Evolutionary conservation across 148 eudicot species (phyloP), one percentile per base, ranked within the genome.

Genomic region (Rhododendron molle): DNA sequence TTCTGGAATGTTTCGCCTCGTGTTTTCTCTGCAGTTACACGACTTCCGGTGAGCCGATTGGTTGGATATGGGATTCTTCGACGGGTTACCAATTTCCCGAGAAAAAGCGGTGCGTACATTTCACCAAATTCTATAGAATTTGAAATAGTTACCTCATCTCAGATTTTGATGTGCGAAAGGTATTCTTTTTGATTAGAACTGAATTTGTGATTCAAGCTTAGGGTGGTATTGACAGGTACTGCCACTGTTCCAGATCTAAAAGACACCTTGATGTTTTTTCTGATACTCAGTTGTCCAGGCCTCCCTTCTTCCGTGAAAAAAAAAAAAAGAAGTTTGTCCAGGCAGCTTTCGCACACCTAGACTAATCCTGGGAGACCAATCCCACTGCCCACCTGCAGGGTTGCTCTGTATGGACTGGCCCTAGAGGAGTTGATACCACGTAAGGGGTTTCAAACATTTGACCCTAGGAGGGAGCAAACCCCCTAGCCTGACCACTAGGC

Each of bases 61-160:
- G 91, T 77, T 85, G 76, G 86, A 72, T 78, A 97, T 97, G 99
- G 98, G 98, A 44, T 89, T 93, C 81, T 95, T 97, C 84, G 99
- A 97, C 32, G 97, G 98, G 28, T 93, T 97, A 81, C 99, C 99
- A 18, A 92, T 97, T 74, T 91, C 99, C 49, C 88, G 92, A 77
- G 99, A 97, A 47, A 95, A 97, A 92, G 90, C 92, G 71, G 99
- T 96, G 81, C 88, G 97, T 40, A 10, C 26, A 38, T 38, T 40
- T 76, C 49, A 43, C 28, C 14, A 76, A 18, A 18, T 40, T 21
- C 28, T 43, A 54, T 54, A 9, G 34, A 14, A n/a, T 21, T 46
- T n/a, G 28, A 77, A 44, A 21, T 40, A 21, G 9, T 21, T 77
- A 18, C n/a, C 18, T 76, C 12, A 2, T 11, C 15, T 23, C 7